A percentile compares a stretch with the other conserved stretches of the same genome.
phyloP scores from a whole-genome alignment of 495 filamentous ascomycete species.

The Usnea hakonensis region DNA sequence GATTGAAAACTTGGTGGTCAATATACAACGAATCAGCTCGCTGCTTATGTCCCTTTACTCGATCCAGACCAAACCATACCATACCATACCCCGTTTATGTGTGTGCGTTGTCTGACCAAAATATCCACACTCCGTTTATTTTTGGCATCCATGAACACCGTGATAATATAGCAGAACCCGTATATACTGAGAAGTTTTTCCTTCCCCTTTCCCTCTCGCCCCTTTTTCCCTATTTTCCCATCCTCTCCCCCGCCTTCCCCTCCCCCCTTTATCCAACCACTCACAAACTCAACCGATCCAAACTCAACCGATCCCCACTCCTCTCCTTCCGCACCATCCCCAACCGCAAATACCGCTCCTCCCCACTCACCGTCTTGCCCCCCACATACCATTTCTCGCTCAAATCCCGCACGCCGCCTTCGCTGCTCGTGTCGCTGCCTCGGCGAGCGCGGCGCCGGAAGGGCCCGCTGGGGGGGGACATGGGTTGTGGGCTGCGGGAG shows the following conservation, averaged over 20 bases:
- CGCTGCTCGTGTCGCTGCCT: constrained; percentile 70
- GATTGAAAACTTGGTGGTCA: too few species aligned
- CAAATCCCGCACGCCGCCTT: constrained; percentile 64
- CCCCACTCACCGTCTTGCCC: constrained; percentile 72
- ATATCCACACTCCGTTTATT: too few species aligned
- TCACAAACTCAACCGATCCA: constrained; percentile 56
- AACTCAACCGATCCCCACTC: constrained; percentile 50
- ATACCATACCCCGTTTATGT: too few species aligned
- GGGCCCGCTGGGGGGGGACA: not conserved
- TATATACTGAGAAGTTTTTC: too few species aligned
- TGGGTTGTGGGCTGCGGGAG: constrained; percentile 22
- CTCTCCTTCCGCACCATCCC: constrained; percentile 54
- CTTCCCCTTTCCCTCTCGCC: too few species aligned
- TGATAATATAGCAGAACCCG: too few species aligned
- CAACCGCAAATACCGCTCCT: constrained; percentile 78
- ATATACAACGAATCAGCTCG: too few species aligned
- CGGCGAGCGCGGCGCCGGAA: constrained; percentile 47
- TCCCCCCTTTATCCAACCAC: not conserved
- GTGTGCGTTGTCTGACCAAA: too few species aligned
- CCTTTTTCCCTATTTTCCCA: constrained; percentile 3
- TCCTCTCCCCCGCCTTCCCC: not conserved
- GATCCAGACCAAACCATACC: too few species aligned
- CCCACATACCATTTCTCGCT: constrained; percentile 87
- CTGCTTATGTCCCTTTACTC: too few species aligned
- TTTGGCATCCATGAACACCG: too few species aligned